Conservation (phyloP, 2,329 filamentous ascomycete genomes). For the Colletotrichum trifolii region DNA sequence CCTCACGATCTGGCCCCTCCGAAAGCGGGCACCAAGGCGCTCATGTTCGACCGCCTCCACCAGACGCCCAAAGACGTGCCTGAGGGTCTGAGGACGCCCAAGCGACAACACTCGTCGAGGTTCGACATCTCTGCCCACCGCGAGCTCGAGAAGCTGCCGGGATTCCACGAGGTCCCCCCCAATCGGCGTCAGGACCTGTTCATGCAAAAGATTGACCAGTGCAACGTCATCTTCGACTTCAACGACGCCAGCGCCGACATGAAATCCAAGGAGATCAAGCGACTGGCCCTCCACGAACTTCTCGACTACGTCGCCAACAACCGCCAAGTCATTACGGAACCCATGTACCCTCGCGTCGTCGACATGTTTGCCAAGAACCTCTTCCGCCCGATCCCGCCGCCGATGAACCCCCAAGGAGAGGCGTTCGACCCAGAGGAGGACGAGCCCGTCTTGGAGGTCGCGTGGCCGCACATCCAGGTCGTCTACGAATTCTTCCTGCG, state of each 20-base stretch:
- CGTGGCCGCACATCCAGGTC: slow-evolving; percentile 99
- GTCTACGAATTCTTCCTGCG: slow-evolving; percentile 99
- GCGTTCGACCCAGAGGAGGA: slow-evolving; percentile 99
- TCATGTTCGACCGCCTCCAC: slow-evolving; percentile 89
- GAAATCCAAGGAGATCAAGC: slow-evolving; percentile 99
- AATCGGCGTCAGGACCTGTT: slow-evolving; percentile 96
- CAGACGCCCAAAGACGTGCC: slow-evolving; percentile 96
- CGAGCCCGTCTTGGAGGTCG: slow-evolving; percentile 96
- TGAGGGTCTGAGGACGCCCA: slow-evolving; percentile 93
- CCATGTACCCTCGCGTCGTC: slow-evolving; percentile 98
- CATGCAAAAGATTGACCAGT: slow-evolving; percentile 99
- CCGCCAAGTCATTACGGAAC: slow-evolving; percentile 96
- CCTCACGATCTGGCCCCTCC: slow-evolving; percentile 95
- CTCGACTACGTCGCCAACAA: slow-evolving; percentile 99
- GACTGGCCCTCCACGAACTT: slow-evolving; percentile 92
- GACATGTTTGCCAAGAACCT: slow-evolving; percentile 99
- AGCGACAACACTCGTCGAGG: slow-evolving; percentile 95
- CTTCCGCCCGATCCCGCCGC: slow-evolving; percentile 95
- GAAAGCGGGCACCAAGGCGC: slow-evolving; percentile 88
- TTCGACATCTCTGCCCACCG: slow-evolving; percentile 98
- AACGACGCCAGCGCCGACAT: slow-evolving; percentile 98
- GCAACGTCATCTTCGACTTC: slow-evolving; percentile 99
- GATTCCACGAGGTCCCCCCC: slow-evolving; percentile 96
- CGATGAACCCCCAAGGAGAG: slow-evolving; percentile 97
- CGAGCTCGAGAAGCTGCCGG: slow-evolving; percentile 95